Evolutionary conservation across 352 stramenopile species (phyloP).

Genomic region (Phytophthora sp.): DNA sequence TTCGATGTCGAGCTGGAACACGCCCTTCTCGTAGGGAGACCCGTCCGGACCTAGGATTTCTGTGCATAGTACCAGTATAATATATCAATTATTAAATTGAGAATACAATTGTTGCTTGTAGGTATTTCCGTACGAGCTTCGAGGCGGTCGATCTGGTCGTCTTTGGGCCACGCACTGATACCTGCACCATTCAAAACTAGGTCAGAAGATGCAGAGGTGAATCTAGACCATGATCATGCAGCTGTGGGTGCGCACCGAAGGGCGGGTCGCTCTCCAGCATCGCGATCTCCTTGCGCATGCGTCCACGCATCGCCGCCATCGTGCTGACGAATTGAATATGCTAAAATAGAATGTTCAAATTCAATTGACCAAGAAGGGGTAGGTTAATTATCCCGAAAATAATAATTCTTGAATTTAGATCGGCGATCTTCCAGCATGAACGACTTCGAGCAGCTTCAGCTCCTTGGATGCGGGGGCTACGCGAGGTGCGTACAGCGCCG

Average conservation of each 20-base stretch:
- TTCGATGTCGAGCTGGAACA: constrained; percentile 78
- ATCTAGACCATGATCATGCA: neutral
- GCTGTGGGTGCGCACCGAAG: constrained; percentile 45
- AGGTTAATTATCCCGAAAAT: too few species aligned
- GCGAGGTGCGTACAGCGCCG: constrained; percentile 45
- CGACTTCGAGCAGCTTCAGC: constrained; percentile 49
- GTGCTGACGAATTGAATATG: too few species aligned
- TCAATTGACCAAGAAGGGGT: too few species aligned
- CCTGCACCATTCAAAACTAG: constrained; percentile 33
- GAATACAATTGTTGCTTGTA: neutral
- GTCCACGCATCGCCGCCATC: constrained; percentile 78
- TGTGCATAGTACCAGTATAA: constrained; percentile 22
- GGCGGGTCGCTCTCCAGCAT: constrained; percentile 85
- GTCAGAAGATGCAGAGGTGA: neutral
- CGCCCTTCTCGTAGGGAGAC: constrained; percentile 81
- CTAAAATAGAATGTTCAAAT: too few species aligned
- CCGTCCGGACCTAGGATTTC: constrained; percentile 84
- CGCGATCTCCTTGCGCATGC: constrained; percentile 85
- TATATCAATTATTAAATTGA: neutral
- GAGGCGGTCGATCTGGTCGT: constrained; percentile 73
- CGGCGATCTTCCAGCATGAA: constrained; percentile 51
- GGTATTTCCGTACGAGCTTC: constrained; percentile 60
- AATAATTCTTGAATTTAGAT: too few species aligned
- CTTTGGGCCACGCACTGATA: constrained; percentile 78
- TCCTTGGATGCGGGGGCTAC: constrained; percentile 69